These are phyloP conservation scores for Pleurotus salmoneostramineus DNA, from an alignment of 768 basidiomycete genomes.

Conservation along the genomic window DNA sequence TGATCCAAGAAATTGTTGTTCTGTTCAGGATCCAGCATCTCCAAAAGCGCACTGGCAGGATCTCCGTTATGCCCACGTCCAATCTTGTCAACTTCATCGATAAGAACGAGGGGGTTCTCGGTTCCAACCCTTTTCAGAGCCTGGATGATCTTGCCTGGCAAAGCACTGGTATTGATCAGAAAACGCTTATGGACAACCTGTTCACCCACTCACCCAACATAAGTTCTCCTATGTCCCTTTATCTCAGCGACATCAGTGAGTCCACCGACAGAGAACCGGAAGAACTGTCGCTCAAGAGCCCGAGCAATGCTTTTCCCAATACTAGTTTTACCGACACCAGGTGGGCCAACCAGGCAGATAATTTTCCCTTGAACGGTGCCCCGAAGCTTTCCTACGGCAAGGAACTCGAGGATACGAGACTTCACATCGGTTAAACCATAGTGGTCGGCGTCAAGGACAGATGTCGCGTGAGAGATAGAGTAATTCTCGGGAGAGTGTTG, in stretches of 20 bases:
- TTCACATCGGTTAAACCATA: constrained; percentile 93
- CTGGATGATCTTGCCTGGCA: constrained; percentile 94
- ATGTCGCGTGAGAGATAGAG: constrained; percentile 75
- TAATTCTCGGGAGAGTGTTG: constrained; percentile 92
- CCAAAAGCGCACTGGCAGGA: constrained; percentile 84
- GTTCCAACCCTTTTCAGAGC: constrained; percentile 91
- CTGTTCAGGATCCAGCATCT: constrained; percentile 95
- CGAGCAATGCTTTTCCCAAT: constrained; percentile 95
- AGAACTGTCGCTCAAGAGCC: constrained; percentile 88
- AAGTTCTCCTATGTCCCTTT: constrained; percentile 97
- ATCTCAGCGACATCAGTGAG: constrained; percentile 98
- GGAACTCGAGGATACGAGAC: constrained; percentile 91
- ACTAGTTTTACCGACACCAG: constrained; percentile 95
- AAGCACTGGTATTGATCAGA: constrained; percentile 44
- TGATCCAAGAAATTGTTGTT: constrained; percentile 94
- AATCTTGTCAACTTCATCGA: constrained; percentile 97
- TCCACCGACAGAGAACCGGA: constrained; percentile 95
- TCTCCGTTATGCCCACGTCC: constrained; percentile 90
- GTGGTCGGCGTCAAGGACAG: constrained; percentile 91
- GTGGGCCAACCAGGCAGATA: constrained; percentile 93
- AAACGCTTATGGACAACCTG: neutral
- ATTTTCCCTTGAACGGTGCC: constrained; percentile 98
- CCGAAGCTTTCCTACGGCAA: constrained; percentile 91
- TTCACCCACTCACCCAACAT: constrained; percentile 65
- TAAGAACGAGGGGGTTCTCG: constrained; percentile 90